Evolutionary conservation across 495 filamentous ascomycete species (phyloP), one percentile per base, ranked within the genome.

Genomic region (Corynascus novoguineensis): DNA sequence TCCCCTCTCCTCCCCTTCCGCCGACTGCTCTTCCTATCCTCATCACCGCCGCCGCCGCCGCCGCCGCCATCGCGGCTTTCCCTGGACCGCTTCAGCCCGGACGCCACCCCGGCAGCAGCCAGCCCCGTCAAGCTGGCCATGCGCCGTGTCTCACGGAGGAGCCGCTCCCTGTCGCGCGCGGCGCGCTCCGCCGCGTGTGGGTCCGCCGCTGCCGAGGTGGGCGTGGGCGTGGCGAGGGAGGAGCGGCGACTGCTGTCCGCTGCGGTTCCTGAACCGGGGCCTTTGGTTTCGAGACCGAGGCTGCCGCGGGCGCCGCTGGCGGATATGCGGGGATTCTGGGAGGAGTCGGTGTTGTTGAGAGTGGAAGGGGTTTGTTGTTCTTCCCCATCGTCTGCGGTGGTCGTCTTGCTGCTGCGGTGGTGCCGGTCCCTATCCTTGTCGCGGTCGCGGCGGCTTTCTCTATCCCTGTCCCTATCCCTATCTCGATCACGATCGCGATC

Each of bases 101-200:
- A 19, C 35, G 6, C 24, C 10, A 40, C 38, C 31, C n/a, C 48
- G n/a, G 17, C 49, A 0, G 17, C 58, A 19, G 67, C 72, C 69
- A 63, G 67, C 73, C 72, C 77, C 60, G 59, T 71, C 61, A 78
- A 63, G n/a, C 70, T 75, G 3, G 83, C 83, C 45, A 89, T 85
- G 17, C 86, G 82, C 68, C 91, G 83, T 47, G 89, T 79, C 68
- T 95, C 90, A 59, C 88, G 88, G 6, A 87, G 75, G 42, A 92
- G 68, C 11, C 90, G 78, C 66, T 92, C 90, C 11, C 86, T 77
- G 57, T 90, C 85, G 14, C 87, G 78, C 12, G 83, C 83, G 66
- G 90, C 87, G 15, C 90, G 84, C 64, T 92, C 90, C 1, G 86
- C 73, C 0, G 86, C 86, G 62, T 92, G 85, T 0, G 85, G 83